phyloP scores from a whole-genome alignment of 2,329 filamentous ascomycete genomes.

The Rachicladosporium sp. region DNA sequence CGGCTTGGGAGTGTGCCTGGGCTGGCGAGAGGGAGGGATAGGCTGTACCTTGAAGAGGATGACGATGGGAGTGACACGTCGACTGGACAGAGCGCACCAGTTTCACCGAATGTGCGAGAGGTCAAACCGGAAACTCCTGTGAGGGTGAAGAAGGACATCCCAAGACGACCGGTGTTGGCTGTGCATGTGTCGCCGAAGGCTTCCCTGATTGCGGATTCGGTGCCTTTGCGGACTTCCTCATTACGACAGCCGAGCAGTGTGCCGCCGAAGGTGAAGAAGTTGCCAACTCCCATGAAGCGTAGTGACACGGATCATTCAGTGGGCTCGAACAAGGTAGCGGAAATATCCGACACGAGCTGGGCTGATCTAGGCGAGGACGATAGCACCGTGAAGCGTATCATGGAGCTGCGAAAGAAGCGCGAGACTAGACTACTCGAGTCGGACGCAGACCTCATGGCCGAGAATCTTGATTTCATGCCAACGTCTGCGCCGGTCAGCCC shows the following conservation, averaged over 20 bases:
- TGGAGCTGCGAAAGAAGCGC: slow-evolving; percentile 45
- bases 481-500: too few relatives aligned
- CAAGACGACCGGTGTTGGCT: not conserved
- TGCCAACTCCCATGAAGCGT: not conserved
- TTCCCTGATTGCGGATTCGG: slow-evolving; percentile 21
- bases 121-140: not conserved
- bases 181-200: slow-evolving; percentile 6
- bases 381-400: slow-evolving; percentile 47
- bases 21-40: not conserved
- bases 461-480: slow-evolving; percentile 1
- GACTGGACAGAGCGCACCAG: not conserved
- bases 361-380: slow-evolving; percentile 27
- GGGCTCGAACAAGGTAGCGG: slow-evolving; percentile 10
- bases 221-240: slow-evolving; percentile 24
- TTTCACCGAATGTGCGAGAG: not conserved
- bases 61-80: not conserved
- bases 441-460: slow-evolving; percentile 26
- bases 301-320: slow-evolving; percentile 2
- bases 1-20: slow-evolving; percentile 1
- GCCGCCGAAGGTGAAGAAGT: slow-evolving; percentile 13
- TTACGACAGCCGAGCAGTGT: slow-evolving; percentile 20
- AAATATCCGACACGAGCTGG: slow-evolving; percentile 21
- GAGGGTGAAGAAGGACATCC: not conserved
- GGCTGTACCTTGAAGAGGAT: not conserved
- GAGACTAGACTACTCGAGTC: slow-evolving; percentile 40